These are phyloP conservation scores for Xerophyta viscosa DNA, from an alignment of 106 monocot species.

Conservation along the genomic window DNA sequence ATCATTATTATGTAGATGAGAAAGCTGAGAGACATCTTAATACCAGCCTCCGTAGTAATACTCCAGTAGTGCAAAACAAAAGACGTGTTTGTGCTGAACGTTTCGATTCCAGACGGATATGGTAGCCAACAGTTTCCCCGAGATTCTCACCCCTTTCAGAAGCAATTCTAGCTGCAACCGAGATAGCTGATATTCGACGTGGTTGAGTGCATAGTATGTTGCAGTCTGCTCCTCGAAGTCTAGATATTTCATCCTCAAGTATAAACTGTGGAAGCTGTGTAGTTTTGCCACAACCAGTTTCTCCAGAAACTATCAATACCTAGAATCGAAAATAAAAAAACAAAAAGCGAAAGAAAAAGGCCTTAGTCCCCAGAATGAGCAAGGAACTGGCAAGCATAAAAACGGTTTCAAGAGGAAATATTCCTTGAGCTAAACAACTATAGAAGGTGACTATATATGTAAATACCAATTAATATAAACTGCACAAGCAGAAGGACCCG, in stretches of 20 bases:
- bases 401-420: no score
- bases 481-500: no score
- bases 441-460: no score
- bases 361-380: no score
- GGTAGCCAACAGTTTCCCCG: conserved; percentile 92
- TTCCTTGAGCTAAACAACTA: no score
- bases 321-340: conserved; percentile 12
- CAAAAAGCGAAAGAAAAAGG: background rate
- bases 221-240: conserved; percentile 82
- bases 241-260: conserved; percentile 80
- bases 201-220: conserved; percentile 96
- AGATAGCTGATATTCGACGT: conserved; percentile 97
- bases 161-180: conserved; percentile 89
- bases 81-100: conserved; percentile 72
- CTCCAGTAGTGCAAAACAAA: conserved; percentile 97
- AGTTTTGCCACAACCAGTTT: conserved; percentile 99
- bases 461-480: no score
- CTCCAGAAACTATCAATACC: conserved; percentile 96
- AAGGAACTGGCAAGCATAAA: no score
- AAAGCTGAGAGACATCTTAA: conserved; percentile 3
- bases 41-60: conserved; percentile 86
- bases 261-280: conserved; percentile 97
- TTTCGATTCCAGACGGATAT: conserved; percentile 87
- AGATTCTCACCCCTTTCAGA: conserved; percentile 89
- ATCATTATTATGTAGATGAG: no score